Base-by-base conservation (phyloP, 139 green algal genomes). In the Spirogloea muscicola region DNA sequence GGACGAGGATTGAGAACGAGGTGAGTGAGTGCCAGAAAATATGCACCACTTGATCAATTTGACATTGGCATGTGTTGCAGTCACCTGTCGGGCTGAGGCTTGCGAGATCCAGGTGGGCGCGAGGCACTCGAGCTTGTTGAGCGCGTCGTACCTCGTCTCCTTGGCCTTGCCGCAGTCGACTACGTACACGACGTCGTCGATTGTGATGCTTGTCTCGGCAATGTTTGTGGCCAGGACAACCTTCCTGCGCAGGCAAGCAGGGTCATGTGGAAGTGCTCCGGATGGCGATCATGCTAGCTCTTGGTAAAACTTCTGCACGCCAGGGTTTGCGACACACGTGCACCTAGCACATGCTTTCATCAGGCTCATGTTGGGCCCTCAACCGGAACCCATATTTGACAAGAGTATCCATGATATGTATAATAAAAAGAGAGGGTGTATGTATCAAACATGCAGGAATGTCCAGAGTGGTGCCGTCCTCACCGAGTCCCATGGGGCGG, bases 141-240 rank as follows among this genome's bases (percentile, higher is more conserved):
- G 36, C 0, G 75, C 78, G 58, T 84, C 77, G 77, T 85, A 85
- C 43, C 38, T 64, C 39, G 55, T 85, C 68, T 86, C 79, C 68
- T 85, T 85, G 25, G 78, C 77, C 43, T 81, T 74, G 25, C 84
- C 84, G 34, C 75, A 63, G 62, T 88, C 84, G 6, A 88, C 58
- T 1, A 88, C 82, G 49, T 62, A 80, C 16, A 83, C 77, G 27
- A 86, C 83, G 48, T 88, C 93, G 55, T 96, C 91, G 60, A 98
- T 95, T 1, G 93, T 98, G 36, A 99, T 80, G 38, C 77, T 91
- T 18, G 94, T 98, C 84, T 99, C 94, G 0, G 94, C 94, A 52
- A 98, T 98, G 88, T 98, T 98, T 58, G 93, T 98, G 7, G 91
- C 85, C 68, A 98, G 76, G 33, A 98, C 91, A 18, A 97, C 85